Percentiles rank a stretch among this genome's conserved stretches.
These are phyloP conservation scores for Diaporthe sp. DNA, from an alignment of 2,329 filamentous ascomycete species.

Conservation along the genomic window DNA sequence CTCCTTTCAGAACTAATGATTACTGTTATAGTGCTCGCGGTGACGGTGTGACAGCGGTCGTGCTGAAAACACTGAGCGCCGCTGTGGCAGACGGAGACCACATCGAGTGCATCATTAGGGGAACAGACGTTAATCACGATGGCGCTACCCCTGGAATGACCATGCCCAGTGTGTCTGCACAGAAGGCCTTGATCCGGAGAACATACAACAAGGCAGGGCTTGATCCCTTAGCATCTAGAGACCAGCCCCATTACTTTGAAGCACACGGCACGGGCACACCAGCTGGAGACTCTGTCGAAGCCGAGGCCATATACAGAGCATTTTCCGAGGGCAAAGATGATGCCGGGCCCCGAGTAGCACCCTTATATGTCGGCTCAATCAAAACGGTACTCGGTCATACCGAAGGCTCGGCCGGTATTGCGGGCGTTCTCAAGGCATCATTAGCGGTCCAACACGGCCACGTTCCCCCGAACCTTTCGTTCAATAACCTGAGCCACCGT, in stretches of 20 bases:
- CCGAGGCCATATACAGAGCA: conserved; percentile 50
- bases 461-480: conserved; percentile 54
- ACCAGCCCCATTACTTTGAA: conserved; percentile 57
- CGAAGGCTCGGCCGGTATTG: conserved; percentile 58
- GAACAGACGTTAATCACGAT: conserved; percentile 59
- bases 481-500: conserved; percentile 52
- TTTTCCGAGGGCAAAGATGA: conserved; percentile 45
- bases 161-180: conserved; percentile 58
- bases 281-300: conserved; percentile 48
- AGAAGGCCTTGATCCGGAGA: conserved; percentile 54
- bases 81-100: conserved; percentile 61
- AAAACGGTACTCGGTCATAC: conserved; percentile 57
- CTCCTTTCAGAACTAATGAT: too few relatives aligned
- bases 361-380: conserved; percentile 49
- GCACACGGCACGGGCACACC: conserved; percentile 52
- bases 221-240: conserved; percentile 45
- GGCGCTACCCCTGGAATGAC: conserved; percentile 64
- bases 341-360: not conserved
- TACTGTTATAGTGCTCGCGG: conserved; percentile 56
- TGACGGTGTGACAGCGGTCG: conserved; percentile 62
- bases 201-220: conserved; percentile 57
- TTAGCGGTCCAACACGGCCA: conserved; percentile 52
- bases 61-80: conserved; percentile 61
- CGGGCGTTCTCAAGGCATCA: conserved; percentile 55
- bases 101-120: conserved; percentile 58